Evolutionary conservation across 306 rosid genomes (phyloP), one percentile per base, ranked within the genome.

Genomic region (Chamaecrista fasciculata): DNA sequence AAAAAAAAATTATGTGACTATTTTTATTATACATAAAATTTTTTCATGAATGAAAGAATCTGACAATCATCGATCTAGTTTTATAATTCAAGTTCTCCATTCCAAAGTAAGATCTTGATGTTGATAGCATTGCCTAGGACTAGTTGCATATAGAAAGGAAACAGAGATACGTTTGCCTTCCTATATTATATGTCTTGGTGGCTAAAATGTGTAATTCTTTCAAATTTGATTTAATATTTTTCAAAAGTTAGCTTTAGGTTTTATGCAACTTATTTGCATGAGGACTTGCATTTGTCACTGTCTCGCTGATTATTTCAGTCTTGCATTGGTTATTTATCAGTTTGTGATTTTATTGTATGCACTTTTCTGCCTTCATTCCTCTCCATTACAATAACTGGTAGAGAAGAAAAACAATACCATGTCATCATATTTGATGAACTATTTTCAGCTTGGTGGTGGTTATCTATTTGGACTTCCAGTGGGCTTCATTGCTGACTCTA

Each of bases 361-460:
- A 21, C 55, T 44, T 26, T 26, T n/a, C 16, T 16, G 18, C 55
- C 40, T 15, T 25, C 44, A 18, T 25, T 44, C 55, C 51, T 64
- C 51, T 64, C 11, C 39, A 26, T 70, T 62, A 11, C 37, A 52
- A 71, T 43, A 62, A 37, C 43, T 49, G 40, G 5, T 60, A 20
- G 40, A 70, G 21, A 53, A 33, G 15, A 33, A 61, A 36, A 31
- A 23, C 12, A 11, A 16, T 58, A 33, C 26, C 44, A 31, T n/a
- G 65, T 21, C 21, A 26, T 49, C 60, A 62, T 62, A 43, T 46
- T 43, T 56, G 44, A 23, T 73, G 24, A 29, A 61, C n/a, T 16
- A 37, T 79, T 59, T 77, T 81, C 93, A 90, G 96, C 87, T 92
- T 14, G 98, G 98, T 10, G 96, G 98, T 29, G 96, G 98, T 62